Evolutionary conservation across 805 yeast genomes (phyloP), one percentile per base, ranked within the genome.

Genomic region (Tanozyma kutaoensis): DNA sequence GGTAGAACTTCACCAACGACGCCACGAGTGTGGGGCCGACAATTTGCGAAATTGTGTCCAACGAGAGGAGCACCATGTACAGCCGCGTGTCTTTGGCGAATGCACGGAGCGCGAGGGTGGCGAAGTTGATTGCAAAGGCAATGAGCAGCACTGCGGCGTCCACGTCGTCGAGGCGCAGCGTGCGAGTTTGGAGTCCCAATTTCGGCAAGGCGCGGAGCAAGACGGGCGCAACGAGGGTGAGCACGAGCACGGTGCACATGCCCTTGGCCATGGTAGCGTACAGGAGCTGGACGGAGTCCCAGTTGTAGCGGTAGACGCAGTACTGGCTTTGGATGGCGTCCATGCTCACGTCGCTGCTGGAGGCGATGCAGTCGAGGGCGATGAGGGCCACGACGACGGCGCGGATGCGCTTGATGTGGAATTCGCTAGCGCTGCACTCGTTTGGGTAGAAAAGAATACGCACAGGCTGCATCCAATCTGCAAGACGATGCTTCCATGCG

Each of bases 301-400:
- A 26, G 21, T 22, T 13, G 28, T 15, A 26, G 15, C n/a, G 11
- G 28, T 12, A 26, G 9, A 26, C 17, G n/a, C 17, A 14, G 16
- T 22, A 26, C 21, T 26, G 28, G 8, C 15, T 15, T 6, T 8
- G 12, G 21, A 26, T 21, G 12, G 15, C 4, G 5, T 13, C 10
- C 12, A 9, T 12, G 12, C 9, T 9, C 12, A 12, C 7, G n/a
- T 3, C 12, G 6, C 12, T 12, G 11, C 9, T 10, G 12, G 12
- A 8, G n/a, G 13, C 8, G 4, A 16, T 4, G 24, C 12, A 4
- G 12, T 26, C 28, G 10, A 10, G 4, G 15, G 5, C 21, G 14
- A 4, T 5, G 9, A 26, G 17, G n/a, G 8, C 2, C 14, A 26
- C 9, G 15, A 26, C 20, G 4, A 19, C 8, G 8, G 16, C 21